Base-by-base conservation (phyloP, 2,329 filamentous ascomycete species). In the Aurifilum marmelostoma region DNA sequence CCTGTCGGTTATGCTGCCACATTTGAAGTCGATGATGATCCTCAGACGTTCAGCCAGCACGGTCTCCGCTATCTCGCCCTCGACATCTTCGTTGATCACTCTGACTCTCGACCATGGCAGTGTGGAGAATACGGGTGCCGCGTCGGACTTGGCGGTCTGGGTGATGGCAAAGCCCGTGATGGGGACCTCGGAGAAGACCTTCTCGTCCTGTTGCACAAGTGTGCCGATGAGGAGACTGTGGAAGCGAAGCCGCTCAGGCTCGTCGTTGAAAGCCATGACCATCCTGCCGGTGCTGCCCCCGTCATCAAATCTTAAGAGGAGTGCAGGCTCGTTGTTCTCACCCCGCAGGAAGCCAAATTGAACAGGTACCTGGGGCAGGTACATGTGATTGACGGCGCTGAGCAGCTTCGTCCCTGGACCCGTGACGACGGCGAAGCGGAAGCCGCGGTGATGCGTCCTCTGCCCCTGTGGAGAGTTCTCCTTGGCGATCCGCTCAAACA, bases 1-100 rank as follows among this genome's bases (percentile, higher is more conserved):
- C 50, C 94, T 88, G 79, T 97, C 94, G 1, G 92, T 93, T 21
- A 97, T 83, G 56, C 90, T 92, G 63, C 93, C 92, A 73, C 90
- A 89, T 71, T 91, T 88, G 72, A 91, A 92, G 68, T 93, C 89
- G 41, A 92, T 84, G 66, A 97, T 86, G 24, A 97, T 84, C 37
- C 93, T 88, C 71, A 97, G 81, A 73, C 87, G 87, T 75, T 96
- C 91, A 0, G 93, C 92, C 66, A 94, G 84, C 37, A 97, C 89
- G 0, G 91, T 93, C 2, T 87, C 86, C 1, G 88, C 83, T 43
- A 84, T 82, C 43, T 89, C 88, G 64, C 89, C 89, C 52, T 86
- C 81, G 24, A 88, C 85, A 65, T 88, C 86, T 73, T 91, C 88
- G 73, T 96, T 96, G 76, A 97, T 88, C 24, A 97, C 85, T 70